These are phyloP conservation scores for Strobilomyces dryophilus DNA, from an alignment of 768 basidiomycete genomes.

Conservation along the genomic window DNA sequence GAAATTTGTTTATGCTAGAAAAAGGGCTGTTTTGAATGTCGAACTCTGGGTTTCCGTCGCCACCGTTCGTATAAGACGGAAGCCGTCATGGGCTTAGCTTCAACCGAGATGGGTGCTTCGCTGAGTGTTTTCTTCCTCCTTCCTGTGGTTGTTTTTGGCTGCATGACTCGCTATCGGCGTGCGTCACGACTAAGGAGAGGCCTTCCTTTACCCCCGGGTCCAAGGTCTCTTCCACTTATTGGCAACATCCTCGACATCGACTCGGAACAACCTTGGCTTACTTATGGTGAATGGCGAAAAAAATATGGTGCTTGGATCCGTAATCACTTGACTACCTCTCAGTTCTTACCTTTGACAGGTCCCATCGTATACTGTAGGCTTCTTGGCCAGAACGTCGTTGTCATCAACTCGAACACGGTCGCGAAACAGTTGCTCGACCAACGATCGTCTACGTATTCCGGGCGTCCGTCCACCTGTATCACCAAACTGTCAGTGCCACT, in stretches of 20 bases:
- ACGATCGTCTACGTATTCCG: constrained; percentile 28
- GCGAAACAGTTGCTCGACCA: constrained; percentile 29
- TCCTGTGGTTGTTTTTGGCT: constrained; percentile 9
- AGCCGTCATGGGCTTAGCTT: background rate
- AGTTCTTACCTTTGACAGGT: constrained; percentile 13
- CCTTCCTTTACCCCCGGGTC: constrained; percentile 22
- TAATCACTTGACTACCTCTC: background rate
- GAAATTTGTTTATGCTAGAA: constrained; percentile 2
- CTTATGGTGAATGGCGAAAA: constrained; percentile 26
- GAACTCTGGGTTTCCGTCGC: constrained; percentile 3
- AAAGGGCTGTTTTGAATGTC: constrained; percentile 8
- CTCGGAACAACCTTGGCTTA: constrained; percentile 22
- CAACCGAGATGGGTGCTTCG: constrained; percentile 11
- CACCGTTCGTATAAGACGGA: constrained; percentile 16
- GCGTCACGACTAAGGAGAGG: constrained; percentile 2
- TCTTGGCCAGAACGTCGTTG: constrained; percentile 23
- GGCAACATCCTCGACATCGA: constrained; percentile 25
- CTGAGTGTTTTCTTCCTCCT: constrained; percentile 7
- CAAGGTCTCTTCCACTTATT: constrained; percentile 20
- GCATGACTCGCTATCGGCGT: constrained; percentile 6
- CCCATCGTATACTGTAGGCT: constrained; percentile 27
- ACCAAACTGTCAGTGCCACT: constrained; percentile 20
- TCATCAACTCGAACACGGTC: constrained; percentile 25
- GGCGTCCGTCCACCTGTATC: constrained; percentile 19
- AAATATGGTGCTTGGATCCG: constrained; percentile 22